Evolutionary conservation across 495 filamentous ascomycete genomes (phyloP), one percentile per base, ranked within the genome.

Genomic region (Chaetomium fimeti): DNA sequence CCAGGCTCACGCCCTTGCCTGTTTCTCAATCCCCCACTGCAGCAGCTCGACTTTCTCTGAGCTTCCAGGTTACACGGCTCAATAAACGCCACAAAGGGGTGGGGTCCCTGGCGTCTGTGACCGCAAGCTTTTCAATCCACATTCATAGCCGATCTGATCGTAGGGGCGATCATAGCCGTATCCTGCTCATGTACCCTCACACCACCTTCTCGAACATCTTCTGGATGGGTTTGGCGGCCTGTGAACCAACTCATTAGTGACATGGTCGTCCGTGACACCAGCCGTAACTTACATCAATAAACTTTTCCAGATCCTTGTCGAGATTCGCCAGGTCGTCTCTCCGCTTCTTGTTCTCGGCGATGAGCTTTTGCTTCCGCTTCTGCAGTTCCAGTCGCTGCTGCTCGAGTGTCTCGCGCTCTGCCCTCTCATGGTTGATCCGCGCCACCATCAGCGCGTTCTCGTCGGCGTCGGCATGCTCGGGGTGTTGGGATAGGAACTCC

Each of bases 271-370:
- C 5, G 2, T 52, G 12, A 48, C 3, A 27, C 53, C 24, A 5
- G n/a, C 28, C n/a, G n/a, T 38, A 55, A 75, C 82, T 60, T 65
- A 83, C 87, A 72, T 93, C 91, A 67, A 96, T 91, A 70, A 96
- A 96, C 70, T 91, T 90, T 78, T 96, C 92, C 67, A 96, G 78
- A 72, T 95, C 89, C 76, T 89, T 87, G 69, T 96, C 93, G 42
- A 97, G 79, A 66, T 87, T 95, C 40, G 88, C 90, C 28, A 98
- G 78, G 72, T 98, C 91, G 60, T 97, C 93, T 74, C 94, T 93
- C 57, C 93, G 83, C 78, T 91, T 96, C 80, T 96, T 96, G 70
- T 97, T 97, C 70, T 97, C 93, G 7, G 90, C 88, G 61, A 95
- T 95, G 61, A 98, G 80, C 56, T 87, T 88, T 74, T 96, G 91